Evolutionary conservation across 2,329 filamentous ascomycete genomes (phyloP).

Genomic region (Cryphonectria japonica): DNA sequence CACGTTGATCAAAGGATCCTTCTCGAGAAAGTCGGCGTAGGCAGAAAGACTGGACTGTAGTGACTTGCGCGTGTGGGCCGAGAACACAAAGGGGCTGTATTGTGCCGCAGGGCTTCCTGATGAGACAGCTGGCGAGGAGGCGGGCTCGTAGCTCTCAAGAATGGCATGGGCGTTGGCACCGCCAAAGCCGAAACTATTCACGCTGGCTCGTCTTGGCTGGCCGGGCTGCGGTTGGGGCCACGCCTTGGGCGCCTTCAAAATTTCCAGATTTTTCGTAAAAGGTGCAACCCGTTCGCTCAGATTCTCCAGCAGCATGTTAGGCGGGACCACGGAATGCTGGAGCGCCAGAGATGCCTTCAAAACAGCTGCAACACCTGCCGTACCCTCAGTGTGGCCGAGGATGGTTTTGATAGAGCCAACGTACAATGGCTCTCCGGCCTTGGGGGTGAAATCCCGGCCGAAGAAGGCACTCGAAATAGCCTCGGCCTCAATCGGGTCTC

Average conservation of each 20-base stretch:
- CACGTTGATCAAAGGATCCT: neutral
- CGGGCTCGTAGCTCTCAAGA: slow-evolving; percentile 10
- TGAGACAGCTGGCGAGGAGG: neutral
- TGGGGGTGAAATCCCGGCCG: neutral
- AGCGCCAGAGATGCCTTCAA: slow-evolving; percentile 44
- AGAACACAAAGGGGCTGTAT: slow-evolving; percentile 34
- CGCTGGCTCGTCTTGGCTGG: neutral
- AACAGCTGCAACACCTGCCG: slow-evolving; percentile 30
- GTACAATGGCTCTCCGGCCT: slow-evolving; percentile 28
- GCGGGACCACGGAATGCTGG: slow-evolving; percentile 41
- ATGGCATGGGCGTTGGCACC: slow-evolving; percentile 21
- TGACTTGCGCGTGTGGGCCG: slow-evolving; percentile 16
- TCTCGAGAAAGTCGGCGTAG: neutral
- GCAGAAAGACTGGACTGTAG: neutral
- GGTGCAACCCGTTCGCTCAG: slow-evolving; percentile 41
- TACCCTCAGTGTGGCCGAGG: slow-evolving; percentile 47
- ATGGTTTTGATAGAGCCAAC: slow-evolving; percentile 41
- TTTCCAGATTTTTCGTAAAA: slow-evolving; percentile 35
- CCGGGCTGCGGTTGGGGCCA: neutral
- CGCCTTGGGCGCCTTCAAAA: slow-evolving; percentile 30
- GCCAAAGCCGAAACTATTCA: slow-evolving; percentile 32
- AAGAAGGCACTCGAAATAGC: slow-evolving; percentile 41
- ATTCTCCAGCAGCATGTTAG: slow-evolving; percentile 41
- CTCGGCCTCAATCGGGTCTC: slow-evolving; percentile 38
- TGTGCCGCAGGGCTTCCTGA: neutral